Evolutionary conservation across 768 basidiomycete genomes (phyloP).

Genomic region (Hydnomerulius pinastri): DNA sequence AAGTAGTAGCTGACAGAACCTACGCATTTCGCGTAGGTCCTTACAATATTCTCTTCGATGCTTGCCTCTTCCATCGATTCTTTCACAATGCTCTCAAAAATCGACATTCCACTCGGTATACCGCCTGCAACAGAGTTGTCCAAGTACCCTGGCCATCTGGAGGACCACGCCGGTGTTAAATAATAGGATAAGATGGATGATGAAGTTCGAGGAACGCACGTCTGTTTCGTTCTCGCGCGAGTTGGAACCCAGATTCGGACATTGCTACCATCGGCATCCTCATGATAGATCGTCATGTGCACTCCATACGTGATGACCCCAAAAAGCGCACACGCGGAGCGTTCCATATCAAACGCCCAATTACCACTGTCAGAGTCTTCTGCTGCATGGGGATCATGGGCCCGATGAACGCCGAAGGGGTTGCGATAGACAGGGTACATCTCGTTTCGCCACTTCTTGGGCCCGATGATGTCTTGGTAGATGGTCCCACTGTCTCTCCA

Average conservation of each 20-base stretch:
- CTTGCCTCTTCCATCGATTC: slow-evolving; percentile 95
- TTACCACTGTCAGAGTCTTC: slow-evolving; percentile 45
- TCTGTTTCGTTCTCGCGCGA: slow-evolving; percentile 83
- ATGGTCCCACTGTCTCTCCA: slow-evolving; percentile 66
- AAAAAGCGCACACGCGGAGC: slow-evolving; percentile 86
- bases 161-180: not conserved
- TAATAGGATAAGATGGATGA: not conserved
- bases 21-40: slow-evolving; percentile 54
- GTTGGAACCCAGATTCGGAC: slow-evolving; percentile 86
- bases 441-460: slow-evolving; percentile 84
- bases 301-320: slow-evolving; percentile 91
- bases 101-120: slow-evolving; percentile 75
- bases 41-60: slow-evolving; percentile 64
- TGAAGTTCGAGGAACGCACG: slow-evolving; percentile 49
- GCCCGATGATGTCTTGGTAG: slow-evolving; percentile 68
- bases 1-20: slow-evolving; percentile 85
- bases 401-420: slow-evolving; percentile 58
- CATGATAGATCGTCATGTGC: slow-evolving; percentile 75
- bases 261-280: slow-evolving; percentile 36
- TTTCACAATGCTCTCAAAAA: slow-evolving; percentile 79
- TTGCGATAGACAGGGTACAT: slow-evolving; percentile 75
- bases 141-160: slow-evolving; percentile 79
- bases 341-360: slow-evolving; percentile 87
- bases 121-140: slow-evolving; percentile 95
- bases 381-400: slow-evolving; percentile 30